Evolutionary conservation across 345 rosid genomes (phyloP).

Genomic region (Arabis alpina): DNA sequence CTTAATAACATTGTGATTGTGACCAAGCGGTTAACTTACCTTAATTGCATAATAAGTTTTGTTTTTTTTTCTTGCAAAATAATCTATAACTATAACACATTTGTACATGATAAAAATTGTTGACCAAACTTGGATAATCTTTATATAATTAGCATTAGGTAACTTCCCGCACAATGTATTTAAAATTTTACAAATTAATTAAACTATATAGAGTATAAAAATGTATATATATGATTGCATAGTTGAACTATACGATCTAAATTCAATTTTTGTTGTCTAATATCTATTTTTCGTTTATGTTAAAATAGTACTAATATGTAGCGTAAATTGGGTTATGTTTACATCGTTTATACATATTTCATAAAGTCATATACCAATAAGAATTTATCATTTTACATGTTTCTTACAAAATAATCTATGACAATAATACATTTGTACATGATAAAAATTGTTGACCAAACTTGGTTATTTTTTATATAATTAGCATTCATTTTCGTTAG

Average conservation of each 20-base stretch:
- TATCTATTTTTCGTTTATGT: too few relatives aligned
- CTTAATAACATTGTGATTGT: conserved; percentile 18
- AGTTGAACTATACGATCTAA: too few relatives aligned
- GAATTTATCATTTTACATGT: background rate
- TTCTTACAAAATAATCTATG: background rate
- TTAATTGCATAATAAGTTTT: background rate
- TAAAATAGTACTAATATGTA: too few relatives aligned
- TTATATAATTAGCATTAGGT: too few relatives aligned
- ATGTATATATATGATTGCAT: too few relatives aligned
- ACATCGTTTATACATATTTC: too few relatives aligned
- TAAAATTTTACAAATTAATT: too few relatives aligned
- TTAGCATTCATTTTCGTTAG: conserved; percentile 31
- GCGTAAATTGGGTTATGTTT: too few relatives aligned
- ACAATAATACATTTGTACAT: conserved; percentile 5
- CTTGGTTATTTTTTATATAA: background rate
- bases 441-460: conserved; percentile 11
- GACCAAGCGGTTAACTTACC: conserved; percentile 17
- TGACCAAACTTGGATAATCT: conserved; percentile 18
- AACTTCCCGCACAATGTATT: too few relatives aligned
- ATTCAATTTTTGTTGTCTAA: too few relatives aligned
- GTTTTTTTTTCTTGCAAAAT: background rate
- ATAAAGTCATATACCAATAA: too few relatives aligned
- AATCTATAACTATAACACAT: conserved; percentile 1
- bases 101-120: background rate
- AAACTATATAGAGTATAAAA: too few relatives aligned